Evolutionary conservation across 352 stramenopile species (phyloP).

Genomic region (Pythium scleroteichum): DNA sequence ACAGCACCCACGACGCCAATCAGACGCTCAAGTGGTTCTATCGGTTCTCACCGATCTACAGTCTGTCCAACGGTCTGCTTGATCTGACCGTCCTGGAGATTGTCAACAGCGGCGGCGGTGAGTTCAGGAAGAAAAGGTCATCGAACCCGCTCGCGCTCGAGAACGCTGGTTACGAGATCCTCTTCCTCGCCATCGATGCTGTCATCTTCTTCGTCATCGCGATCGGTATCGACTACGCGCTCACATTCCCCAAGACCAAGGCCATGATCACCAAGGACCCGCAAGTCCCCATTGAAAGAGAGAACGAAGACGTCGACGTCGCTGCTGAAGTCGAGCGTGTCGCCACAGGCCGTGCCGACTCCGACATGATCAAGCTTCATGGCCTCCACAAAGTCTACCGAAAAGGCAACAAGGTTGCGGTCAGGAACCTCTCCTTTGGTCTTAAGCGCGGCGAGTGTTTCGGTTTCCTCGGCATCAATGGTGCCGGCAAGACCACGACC

Average conservation of each 20-base stretch:
- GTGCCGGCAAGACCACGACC: conserved; percentile 44
- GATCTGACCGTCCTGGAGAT: conserved; percentile 34
- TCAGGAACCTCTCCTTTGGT: conserved; percentile 61
- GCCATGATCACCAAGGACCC: conserved; percentile 20
- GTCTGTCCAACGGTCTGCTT: conserved; percentile 44
- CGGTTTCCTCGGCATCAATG: conserved; percentile 73
- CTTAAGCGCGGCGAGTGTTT: conserved; percentile 75
- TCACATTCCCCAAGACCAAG: conserved; percentile 38
- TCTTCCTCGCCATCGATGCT: conserved; percentile 33
- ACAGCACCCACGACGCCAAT: conserved; percentile 35
- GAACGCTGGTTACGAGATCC: conserved; percentile 36
- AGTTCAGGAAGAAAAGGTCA: neutral
- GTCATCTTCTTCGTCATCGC: conserved; percentile 28
- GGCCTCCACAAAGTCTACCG: conserved; percentile 42
- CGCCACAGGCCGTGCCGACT: conserved; percentile 7
- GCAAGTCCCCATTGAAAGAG: neutral
- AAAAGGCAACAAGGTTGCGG: conserved; percentile 59
- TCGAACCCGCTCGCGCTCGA: conserved; percentile 34
- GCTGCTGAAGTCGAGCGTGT: conserved; percentile 22
- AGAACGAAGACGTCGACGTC: conserved; percentile 31
- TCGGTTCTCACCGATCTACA: conserved; percentile 49
- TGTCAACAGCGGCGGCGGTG: conserved; percentile 8
- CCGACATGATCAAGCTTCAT: conserved; percentile 27
- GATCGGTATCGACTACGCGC: conserved; percentile 36
- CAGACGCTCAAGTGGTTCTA: conserved; percentile 42